A percentile compares a stretch with the other conserved stretches of the same genome.
These are phyloP conservation scores for Dimargaris cristalligena DNA, from an alignment of 192 early-diverging fungal genomes.

Conservation along the genomic window DNA sequence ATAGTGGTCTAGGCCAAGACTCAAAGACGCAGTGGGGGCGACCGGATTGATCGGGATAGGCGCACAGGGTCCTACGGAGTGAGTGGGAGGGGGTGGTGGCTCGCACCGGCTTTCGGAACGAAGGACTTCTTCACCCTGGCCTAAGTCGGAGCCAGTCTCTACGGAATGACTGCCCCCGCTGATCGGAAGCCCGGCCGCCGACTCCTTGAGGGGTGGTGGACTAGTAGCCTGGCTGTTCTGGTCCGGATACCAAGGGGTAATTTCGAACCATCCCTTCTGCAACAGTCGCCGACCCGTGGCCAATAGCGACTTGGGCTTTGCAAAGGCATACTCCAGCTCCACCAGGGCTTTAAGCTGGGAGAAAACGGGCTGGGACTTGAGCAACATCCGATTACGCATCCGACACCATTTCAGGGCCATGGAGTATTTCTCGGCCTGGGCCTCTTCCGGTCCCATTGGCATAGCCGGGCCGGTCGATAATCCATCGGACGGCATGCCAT, in stretches of 20 bases:
- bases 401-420: neutral
- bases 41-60: slow-evolving; percentile 1
- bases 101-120: neutral
- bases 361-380: neutral
- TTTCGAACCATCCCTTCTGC: neutral
- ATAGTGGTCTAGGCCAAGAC: neutral
- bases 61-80: neutral
- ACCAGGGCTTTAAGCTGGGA: neutral
- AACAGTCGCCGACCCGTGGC: neutral
- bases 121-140: neutral
- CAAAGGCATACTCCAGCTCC: neutral
- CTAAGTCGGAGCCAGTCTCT: neutral
- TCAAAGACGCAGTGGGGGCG: neutral
- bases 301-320: slow-evolving; percentile 2
- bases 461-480: too few relatives aligned
- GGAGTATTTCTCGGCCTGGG: neutral
- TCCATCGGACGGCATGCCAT: too few relatives aligned
- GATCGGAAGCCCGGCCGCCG: too few relatives aligned
- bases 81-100: neutral
- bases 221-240: too few relatives aligned
- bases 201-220: neutral
- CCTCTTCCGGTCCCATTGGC: neutral
- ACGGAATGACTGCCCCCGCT: neutral
- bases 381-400: slow-evolving; percentile 4
- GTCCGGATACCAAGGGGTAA: slow-evolving; percentile 8